Conservation (phyloP, 176 grass and related monocot species). For the Pontederia paniculata region DNA sequence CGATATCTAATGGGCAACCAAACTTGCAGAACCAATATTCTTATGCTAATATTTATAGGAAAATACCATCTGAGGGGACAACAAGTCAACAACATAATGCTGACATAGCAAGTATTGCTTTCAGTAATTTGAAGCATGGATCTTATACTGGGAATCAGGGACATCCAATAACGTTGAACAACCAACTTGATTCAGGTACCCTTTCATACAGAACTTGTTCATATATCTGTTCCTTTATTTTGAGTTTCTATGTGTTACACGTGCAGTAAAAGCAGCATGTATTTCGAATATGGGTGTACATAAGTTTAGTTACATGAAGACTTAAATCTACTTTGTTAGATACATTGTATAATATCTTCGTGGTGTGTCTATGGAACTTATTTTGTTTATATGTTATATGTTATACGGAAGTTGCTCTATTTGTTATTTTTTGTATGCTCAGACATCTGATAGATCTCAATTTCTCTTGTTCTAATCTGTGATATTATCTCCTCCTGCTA, state of each 20-base stretch:
- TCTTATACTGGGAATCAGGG: slow-evolving; percentile 29
- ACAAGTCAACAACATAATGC: slow-evolving; percentile 36
- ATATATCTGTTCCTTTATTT: neutral
- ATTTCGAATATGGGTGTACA: too few relatives aligned
- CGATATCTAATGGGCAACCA: slow-evolving; percentile 36
- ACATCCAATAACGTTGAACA: slow-evolving; percentile 37
- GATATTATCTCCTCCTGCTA: slow-evolving; percentile 5
- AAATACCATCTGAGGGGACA: slow-evolving; percentile 36
- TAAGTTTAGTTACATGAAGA: too few relatives aligned
- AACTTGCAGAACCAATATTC: slow-evolving; percentile 36
- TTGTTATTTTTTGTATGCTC: too few relatives aligned
- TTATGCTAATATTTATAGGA: slow-evolving; percentile 36
- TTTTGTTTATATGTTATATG: too few relatives aligned
- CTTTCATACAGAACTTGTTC: neutral
- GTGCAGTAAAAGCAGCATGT: neutral
- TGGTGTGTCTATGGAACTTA: too few relatives aligned
- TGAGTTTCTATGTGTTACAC: neutral
- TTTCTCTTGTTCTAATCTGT: slow-evolving; percentile 4
- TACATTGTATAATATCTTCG: too few relatives aligned
- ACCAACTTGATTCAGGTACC: slow-evolving; percentile 50
- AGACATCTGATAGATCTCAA: too few relatives aligned
- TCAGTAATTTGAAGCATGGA: slow-evolving; percentile 26
- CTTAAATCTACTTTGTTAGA: too few relatives aligned
- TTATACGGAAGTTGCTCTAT: too few relatives aligned
- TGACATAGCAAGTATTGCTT: slow-evolving; percentile 35